phyloP scores from a whole-genome alignment of 148 eudicot species.

The Fagopyrum homotropicum region DNA sequence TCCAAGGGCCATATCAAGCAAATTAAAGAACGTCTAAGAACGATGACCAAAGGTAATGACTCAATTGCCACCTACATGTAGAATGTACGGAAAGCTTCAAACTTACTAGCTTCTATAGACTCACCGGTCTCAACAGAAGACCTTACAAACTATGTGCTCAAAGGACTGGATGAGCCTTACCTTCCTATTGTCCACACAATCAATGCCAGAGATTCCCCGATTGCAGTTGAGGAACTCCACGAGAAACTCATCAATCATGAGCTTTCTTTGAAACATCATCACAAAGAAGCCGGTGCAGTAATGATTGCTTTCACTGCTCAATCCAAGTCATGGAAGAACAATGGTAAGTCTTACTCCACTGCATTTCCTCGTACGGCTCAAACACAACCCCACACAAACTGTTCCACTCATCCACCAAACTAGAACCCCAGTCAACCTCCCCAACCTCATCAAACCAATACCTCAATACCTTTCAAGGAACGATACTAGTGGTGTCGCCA shows the following conservation, averaged over 20 bases:
- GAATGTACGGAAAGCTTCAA: no score
- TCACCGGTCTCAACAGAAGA: no score
- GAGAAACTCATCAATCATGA: neutral
- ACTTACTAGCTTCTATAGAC: no score
- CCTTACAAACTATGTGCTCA: neutral
- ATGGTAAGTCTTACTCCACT: no score
- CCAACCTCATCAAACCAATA: no score
- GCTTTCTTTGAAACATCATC: neutral
- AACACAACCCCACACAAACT: neutral
- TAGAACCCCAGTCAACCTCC: neutral
- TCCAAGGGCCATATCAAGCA: neutral
- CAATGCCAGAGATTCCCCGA: neutral
- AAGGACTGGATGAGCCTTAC: neutral
- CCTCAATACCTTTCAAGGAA: no score
- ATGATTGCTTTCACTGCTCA: neutral
- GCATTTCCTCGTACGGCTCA: no score
- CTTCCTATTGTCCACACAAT: neutral
- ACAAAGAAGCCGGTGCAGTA: neutral
- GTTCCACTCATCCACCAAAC: neutral
- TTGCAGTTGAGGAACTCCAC: neutral
- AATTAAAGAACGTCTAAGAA: no score
- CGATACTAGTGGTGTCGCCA: neutral
- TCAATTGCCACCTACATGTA: no score
- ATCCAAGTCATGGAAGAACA: no score
- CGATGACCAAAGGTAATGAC: no score